phyloP scores from a whole-genome alignment of 1,139 yeast genomes.

The Sugiyamaella japonica region DNA sequence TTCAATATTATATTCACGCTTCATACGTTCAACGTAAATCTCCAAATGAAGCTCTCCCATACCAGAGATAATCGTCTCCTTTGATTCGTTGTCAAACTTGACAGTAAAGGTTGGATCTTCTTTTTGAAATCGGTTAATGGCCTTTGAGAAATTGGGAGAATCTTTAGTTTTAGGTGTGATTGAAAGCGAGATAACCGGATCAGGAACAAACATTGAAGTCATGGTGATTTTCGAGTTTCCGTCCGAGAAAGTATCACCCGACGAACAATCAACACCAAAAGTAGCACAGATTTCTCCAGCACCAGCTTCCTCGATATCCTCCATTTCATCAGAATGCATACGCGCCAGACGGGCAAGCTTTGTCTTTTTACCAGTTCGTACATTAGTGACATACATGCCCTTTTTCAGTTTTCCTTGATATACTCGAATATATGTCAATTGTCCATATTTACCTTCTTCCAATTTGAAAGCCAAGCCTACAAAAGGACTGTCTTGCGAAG shows the following conservation, averaged over 20 bases:
- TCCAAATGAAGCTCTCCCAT: conserved; percentile 98
- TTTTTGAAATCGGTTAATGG: conserved; percentile 94
- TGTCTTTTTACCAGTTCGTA: conserved; percentile 89
- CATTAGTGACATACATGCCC: conserved; percentile 85
- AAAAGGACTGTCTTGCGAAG: conserved; percentile 75
- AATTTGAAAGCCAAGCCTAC: conserved; percentile 97
- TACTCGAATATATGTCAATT: conserved; percentile 91
- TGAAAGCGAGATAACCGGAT: conserved; percentile 92
- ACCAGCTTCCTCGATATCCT: conserved; percentile 91
- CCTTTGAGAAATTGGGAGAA: conserved; percentile 88
- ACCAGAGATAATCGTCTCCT: conserved; percentile 95
- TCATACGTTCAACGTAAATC: conserved; percentile 96
- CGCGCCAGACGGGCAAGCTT: conserved; percentile 95
- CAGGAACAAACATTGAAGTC: conserved; percentile 98
- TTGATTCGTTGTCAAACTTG: conserved; percentile 83
- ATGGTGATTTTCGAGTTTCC: conserved; percentile 69
- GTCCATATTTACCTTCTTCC: conserved; percentile 98
- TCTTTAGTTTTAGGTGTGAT: conserved; percentile 88
- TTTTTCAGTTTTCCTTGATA: conserved; percentile 94
- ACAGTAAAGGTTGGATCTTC: conserved; percentile 99
- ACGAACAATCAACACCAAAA: conserved; percentile 98
- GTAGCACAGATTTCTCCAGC: conserved; percentile 99
- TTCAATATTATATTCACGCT: conserved; percentile 94
- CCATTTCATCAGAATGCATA: conserved; percentile 99
- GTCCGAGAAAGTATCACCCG: conserved; percentile 96